Evolutionary conservation across 768 basidiomycete genomes (phyloP).

Genomic region (Paxillus rubicundulus): DNA sequence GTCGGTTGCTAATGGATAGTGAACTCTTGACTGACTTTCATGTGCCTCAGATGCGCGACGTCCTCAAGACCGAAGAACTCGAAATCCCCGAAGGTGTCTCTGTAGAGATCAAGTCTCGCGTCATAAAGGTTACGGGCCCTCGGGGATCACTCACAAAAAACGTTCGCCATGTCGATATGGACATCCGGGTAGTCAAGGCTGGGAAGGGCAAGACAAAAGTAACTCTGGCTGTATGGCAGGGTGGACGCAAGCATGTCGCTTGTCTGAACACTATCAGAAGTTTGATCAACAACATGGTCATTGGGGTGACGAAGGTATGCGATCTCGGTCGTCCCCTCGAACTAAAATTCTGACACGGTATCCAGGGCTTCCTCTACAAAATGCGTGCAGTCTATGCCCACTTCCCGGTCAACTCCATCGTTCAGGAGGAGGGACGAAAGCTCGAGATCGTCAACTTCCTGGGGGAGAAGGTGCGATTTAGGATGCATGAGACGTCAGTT

Average conservation of each 20-base stretch:
- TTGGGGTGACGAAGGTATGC: constrained; percentile 88
- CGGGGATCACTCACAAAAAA: constrained; percentile 91
- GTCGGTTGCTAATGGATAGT: constrained; percentile 31
- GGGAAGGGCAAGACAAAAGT: constrained; percentile 72
- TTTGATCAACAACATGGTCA: constrained; percentile 96
- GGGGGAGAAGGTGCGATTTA: constrained; percentile 75
- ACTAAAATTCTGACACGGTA: constrained; percentile 2
- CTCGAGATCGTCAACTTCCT: constrained; percentile 95
- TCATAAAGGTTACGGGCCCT: constrained; percentile 90
- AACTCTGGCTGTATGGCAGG: constrained; percentile 95
- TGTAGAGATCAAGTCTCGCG: constrained; percentile 84
- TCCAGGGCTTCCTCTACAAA: constrained; percentile 98
- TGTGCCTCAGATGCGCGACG: constrained; percentile 77
- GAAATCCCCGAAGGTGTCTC: constrained; percentile 83
- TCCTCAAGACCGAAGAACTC: constrained; percentile 92
- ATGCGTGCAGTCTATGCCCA: constrained; percentile 99
- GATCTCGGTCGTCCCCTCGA: neutral
- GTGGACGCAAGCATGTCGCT: constrained; percentile 96
- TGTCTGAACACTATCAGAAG: constrained; percentile 96
- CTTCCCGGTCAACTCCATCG: constrained; percentile 99
- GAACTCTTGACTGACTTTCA: constrained; percentile 23
- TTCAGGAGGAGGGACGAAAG: constrained; percentile 66
- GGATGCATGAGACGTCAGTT: neutral
- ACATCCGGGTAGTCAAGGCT: constrained; percentile 74
- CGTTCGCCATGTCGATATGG: constrained; percentile 92